A percentile compares a stretch with the other conserved stretches of the same genome.
These are phyloP conservation scores for Aureobasidium sp. DNA, from an alignment of 2,329 filamentous ascomycete genomes.

Conservation along the genomic window DNA sequence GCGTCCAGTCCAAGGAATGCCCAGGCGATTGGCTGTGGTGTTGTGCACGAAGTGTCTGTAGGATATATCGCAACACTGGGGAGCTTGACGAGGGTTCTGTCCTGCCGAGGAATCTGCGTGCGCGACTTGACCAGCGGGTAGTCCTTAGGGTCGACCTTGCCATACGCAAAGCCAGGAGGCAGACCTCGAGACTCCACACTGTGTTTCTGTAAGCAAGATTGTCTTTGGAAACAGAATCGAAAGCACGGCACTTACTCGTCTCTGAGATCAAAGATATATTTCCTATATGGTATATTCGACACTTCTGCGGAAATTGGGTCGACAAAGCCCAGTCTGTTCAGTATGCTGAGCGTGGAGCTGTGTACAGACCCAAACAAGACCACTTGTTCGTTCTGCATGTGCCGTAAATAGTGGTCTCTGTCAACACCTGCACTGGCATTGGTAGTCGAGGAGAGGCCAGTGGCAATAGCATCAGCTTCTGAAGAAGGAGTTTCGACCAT, in stretches of 20 bases:
- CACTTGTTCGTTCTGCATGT: constrained; percentile 5
- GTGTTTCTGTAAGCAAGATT: background rate
- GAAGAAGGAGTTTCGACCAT: background rate
- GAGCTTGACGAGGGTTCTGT: constrained; percentile 38
- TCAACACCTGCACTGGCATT: background rate
- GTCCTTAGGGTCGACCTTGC: constrained; percentile 44
- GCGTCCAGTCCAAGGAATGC: constrained; percentile 57
- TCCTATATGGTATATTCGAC: constrained; percentile 16
- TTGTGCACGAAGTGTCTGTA: constrained; percentile 33
- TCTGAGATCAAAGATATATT: constrained; percentile 19
- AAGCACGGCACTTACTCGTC: background rate
- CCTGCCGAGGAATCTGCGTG: constrained; percentile 51
- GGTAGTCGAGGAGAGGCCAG: background rate
- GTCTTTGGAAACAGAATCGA: background rate
- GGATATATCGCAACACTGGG: constrained; percentile 31
- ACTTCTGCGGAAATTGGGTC: constrained; percentile 14
- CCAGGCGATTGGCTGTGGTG: constrained; percentile 56
- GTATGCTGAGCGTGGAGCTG: constrained; percentile 20
- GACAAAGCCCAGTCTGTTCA: constrained; percentile 22
- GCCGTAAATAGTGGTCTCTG: constrained; percentile 2
- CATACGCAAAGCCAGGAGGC: constrained; percentile 51
- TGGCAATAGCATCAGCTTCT: background rate
- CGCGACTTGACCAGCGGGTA: constrained; percentile 49
- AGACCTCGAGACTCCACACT: background rate
- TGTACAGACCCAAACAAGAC: constrained; percentile 28